A percentile compares a stretch with the other conserved stretches of the same genome.
Conservation (phyloP, 805 yeast genomes). For the Babjeviella inositovora region DNA sequence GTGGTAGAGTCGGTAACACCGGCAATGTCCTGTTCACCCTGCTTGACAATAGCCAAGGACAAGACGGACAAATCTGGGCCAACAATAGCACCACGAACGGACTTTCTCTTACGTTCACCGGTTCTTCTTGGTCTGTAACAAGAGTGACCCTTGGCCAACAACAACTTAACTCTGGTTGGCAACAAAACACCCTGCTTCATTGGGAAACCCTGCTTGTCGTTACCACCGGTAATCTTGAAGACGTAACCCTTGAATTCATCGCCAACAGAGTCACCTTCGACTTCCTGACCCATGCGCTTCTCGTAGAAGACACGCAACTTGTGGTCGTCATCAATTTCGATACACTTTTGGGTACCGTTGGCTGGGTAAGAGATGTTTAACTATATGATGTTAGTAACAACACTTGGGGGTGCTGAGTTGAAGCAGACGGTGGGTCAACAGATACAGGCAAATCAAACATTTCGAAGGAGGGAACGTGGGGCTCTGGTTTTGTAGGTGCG, state of each 20-base stretch:
- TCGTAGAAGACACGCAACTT: slow-evolving; percentile 96
- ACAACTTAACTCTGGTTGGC: slow-evolving; percentile 98
- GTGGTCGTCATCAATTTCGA: slow-evolving; percentile 98
- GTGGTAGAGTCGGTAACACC: slow-evolving; percentile 90
- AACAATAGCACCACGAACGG: slow-evolving; percentile 99
- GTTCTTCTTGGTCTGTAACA: slow-evolving; percentile 99
- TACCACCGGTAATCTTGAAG: slow-evolving; percentile 98
- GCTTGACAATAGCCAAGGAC: slow-evolving; percentile 87
- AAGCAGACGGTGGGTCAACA: too few species aligned
- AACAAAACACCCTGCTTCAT: slow-evolving; percentile 99
- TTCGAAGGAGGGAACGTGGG: background rate
- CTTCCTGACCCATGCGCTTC: slow-evolving; percentile 99
- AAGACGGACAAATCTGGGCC: slow-evolving; percentile 94
- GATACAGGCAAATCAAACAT: too few species aligned
- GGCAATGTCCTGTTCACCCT: slow-evolving; percentile 90
- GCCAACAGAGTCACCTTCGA: slow-evolving; percentile 95
- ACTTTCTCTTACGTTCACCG: slow-evolving; percentile 99
- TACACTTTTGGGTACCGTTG: slow-evolving; percentile 98
- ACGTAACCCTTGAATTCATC: slow-evolving; percentile 99
- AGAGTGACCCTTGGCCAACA: slow-evolving; percentile 86
- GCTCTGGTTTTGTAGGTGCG: background rate
- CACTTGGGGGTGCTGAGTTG: too few species aligned
- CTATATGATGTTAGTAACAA: too few species aligned
- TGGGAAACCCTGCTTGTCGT: slow-evolving; percentile 99
- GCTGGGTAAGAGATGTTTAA: slow-evolving; percentile 99